Conservation (phyloP, 345 rosid genomes). For the Ailanthus altissimus region DNA sequence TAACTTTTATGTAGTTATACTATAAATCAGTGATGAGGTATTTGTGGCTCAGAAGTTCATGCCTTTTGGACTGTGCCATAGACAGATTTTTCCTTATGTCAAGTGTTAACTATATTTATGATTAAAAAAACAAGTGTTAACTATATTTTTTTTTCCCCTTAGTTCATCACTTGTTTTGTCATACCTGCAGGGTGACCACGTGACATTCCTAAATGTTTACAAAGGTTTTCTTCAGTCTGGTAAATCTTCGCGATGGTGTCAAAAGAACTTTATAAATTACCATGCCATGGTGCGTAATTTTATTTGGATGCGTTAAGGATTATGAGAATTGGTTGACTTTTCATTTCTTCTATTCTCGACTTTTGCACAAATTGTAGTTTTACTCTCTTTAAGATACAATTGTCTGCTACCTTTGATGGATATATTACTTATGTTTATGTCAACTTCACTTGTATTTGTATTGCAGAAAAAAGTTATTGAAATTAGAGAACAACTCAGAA, state of each 20-base stretch:
- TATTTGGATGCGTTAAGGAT: conserved; percentile 16
- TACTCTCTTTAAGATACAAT: conserved; percentile 8
- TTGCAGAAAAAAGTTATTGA: conserved; percentile 78
- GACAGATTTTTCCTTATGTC: neutral
- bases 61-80: neutral
- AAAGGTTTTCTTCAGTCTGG: conserved; percentile 89
- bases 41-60: conserved; percentile 8
- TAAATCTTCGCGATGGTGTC: conserved; percentile 83
- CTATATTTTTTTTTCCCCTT: neutral
- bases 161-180: neutral
- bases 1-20: neutral
- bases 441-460: conserved; percentile 5
- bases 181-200: conserved; percentile 83
- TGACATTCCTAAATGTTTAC: conserved; percentile 85
- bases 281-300: conserved; percentile 72
- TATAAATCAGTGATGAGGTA: conserved; percentile 1
- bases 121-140: too few relatives aligned
- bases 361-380: neutral
- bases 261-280: conserved; percentile 74
- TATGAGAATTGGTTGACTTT: conserved; percentile 9
- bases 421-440: neutral
- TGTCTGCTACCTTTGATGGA: neutral
- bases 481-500: conserved; percentile 75
- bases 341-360: neutral
- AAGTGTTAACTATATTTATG: neutral